Evolutionary conservation across 2,329 filamentous ascomycete species (phyloP).

Genomic region (Emericellopsis cladophorae): DNA sequence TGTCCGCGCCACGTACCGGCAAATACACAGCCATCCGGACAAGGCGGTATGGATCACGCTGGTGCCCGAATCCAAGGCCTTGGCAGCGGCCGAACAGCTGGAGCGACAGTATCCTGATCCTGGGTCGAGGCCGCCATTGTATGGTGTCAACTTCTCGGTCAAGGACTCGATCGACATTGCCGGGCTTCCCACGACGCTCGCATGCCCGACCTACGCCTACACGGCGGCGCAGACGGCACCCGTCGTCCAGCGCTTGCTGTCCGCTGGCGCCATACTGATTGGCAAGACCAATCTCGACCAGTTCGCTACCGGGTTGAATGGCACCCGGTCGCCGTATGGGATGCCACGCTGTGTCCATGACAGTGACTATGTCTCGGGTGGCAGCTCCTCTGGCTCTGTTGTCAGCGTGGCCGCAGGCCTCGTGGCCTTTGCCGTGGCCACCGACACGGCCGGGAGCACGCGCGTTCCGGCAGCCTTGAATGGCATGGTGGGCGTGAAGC

Average conservation of each 20-base stretch:
- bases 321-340: constrained; percentile 45
- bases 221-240: constrained; percentile 29
- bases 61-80: constrained; percentile 2
- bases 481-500: constrained; percentile 36
- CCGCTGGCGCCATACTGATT: constrained; percentile 39
- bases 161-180: constrained; percentile 44
- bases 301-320: constrained; percentile 47
- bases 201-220: constrained; percentile 35
- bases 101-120: background rate
- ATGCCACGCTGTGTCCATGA: constrained; percentile 23
- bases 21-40: background rate
- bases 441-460: constrained; percentile 36
- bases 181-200: constrained; percentile 35
- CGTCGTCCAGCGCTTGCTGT: constrained; percentile 31
- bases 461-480: constrained; percentile 41
- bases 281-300: constrained; percentile 46
- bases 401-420: constrained; percentile 40
- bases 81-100: background rate
- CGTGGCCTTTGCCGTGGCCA: constrained; percentile 41
- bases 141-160: constrained; percentile 41
- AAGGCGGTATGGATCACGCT: constrained; percentile 4
- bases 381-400: constrained; percentile 41
- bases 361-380: constrained; percentile 22
- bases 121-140: constrained; percentile 18
- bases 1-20: constrained; percentile 1